Conservation (phyloP, 257 asterid species). For the Solanum chmielewskii region DNA sequence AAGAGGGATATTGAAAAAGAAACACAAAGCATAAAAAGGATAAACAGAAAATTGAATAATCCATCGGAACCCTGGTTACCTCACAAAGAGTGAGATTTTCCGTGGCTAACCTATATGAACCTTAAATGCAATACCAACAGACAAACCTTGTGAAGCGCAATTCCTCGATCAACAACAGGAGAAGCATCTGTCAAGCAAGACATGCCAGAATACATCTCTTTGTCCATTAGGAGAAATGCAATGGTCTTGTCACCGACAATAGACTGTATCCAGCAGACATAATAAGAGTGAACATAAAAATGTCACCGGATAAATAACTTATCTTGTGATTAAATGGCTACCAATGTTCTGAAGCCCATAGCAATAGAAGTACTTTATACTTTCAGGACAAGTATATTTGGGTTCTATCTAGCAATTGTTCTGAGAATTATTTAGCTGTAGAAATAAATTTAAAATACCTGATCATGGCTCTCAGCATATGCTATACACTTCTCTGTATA, state of each 20-base stretch:
- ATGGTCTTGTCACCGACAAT: constrained; percentile 96
- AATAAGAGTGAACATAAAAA: not conserved
- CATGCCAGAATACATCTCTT: constrained; percentile 94
- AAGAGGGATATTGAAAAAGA: not conserved
- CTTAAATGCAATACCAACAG: not conserved
- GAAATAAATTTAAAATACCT: constrained; percentile 32
- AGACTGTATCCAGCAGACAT: constrained; percentile 37
- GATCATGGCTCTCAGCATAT: constrained; percentile 99
- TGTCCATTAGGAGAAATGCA: constrained; percentile 84
- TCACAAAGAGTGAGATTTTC: not conserved
- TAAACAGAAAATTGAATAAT: not conserved
- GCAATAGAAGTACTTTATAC: not conserved
- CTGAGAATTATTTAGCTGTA: not conserved
- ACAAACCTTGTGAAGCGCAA: constrained; percentile 91
- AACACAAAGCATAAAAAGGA: not conserved
- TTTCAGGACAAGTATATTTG: not conserved
- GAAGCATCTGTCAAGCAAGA: constrained; percentile 77
- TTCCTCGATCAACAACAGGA: constrained; percentile 80
- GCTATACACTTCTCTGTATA: constrained; percentile 90
- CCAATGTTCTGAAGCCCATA: not conserved
- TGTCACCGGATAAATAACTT: not conserved
- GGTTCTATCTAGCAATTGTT: not conserved
- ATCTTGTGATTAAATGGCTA: not conserved
- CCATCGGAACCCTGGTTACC: not conserved
- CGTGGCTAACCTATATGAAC: not conserved